These are phyloP conservation scores for Hymenoscyphus infarciens DNA, from an alignment of 2,329 filamentous ascomycete species.

Conservation along the genomic window DNA sequence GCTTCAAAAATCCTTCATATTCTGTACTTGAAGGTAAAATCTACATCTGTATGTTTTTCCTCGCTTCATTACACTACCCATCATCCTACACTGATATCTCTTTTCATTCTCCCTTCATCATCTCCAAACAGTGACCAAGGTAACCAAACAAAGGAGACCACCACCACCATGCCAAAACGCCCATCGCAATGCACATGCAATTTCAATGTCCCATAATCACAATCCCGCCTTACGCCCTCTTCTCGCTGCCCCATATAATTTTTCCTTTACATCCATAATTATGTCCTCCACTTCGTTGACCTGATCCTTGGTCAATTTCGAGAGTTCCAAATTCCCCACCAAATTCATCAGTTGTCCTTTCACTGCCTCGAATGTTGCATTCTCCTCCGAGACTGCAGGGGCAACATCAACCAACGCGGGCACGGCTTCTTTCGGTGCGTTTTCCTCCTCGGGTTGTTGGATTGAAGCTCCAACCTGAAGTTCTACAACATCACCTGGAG, in stretches of 20 bases:
- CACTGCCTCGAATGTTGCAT: constrained; percentile 44
- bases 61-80: not conserved
- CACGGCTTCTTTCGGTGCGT: not conserved
- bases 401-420: not conserved
- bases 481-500: too few relatives aligned
- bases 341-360: constrained; percentile 52
- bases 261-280: constrained; percentile 73
- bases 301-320: constrained; percentile 60
- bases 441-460: not conserved
- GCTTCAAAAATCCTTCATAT: not conserved
- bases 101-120: not conserved
- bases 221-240: constrained; percentile 42
- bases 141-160: not conserved
- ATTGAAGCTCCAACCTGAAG: too few relatives aligned
- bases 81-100: not conserved
- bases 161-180: constrained; percentile 14
- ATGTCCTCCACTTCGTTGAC: constrained; percentile 72
- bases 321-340: constrained; percentile 55
- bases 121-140: not conserved
- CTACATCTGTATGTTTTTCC: not conserved
- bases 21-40: not conserved
- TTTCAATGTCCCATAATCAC: not conserved
- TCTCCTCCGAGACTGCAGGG: not conserved
- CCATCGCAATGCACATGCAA: constrained; percentile 24
- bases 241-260: constrained; percentile 67